Evolutionary conservation across 2,329 filamentous ascomycete genomes (phyloP), one percentile per base, ranked within the genome.

Genomic region (Cladorrhinum sp.): DNA sequence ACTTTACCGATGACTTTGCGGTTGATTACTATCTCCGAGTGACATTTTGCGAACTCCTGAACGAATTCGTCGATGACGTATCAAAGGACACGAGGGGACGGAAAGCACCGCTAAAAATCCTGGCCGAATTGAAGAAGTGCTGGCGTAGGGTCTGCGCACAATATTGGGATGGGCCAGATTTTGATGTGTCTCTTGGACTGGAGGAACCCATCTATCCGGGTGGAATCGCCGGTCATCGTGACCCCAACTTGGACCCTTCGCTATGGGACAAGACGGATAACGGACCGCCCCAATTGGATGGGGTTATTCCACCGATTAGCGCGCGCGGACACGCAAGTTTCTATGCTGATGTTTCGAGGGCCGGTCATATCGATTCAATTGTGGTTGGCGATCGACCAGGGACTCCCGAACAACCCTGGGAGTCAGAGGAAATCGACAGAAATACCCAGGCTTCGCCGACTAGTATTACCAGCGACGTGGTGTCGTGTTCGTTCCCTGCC

Each of bases 1-100:
- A 99, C 74, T 99, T 98, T 67, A 83, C 91, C 59, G 95, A 99
- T 71, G 95, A 99, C 72, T 99, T 96, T 72, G 85, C 96, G 46
- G 76, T 88, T 23, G 86, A 93, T 71, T 87, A 89, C 70, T 79
- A 84, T 50, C 79, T 98, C 30, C 87, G 94, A 8, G 79, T 84
- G 4, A 84, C 85, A 16, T 97, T 97, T 71, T 97, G 94, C 75
- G 80, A 86, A 30, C 80, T 92, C 8, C 81, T 97, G 61, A 97
- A 98, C 72, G 78, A 81, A 55, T 82, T 88, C 51, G 81, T 85
- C 3, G 77, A 81, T 16, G 84, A 87, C 62, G 71, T 87, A 8
- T 77, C 78, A 0, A 73, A 78, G 48, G 76, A 82, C 18, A 68
- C 72, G 1, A 70, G 71, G 36, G 76, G 73, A 21, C 74, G 76